Evolutionary conservation across 2,329 filamentous ascomycete genomes (phyloP).

Genomic region (Byssothecium circinans): DNA sequence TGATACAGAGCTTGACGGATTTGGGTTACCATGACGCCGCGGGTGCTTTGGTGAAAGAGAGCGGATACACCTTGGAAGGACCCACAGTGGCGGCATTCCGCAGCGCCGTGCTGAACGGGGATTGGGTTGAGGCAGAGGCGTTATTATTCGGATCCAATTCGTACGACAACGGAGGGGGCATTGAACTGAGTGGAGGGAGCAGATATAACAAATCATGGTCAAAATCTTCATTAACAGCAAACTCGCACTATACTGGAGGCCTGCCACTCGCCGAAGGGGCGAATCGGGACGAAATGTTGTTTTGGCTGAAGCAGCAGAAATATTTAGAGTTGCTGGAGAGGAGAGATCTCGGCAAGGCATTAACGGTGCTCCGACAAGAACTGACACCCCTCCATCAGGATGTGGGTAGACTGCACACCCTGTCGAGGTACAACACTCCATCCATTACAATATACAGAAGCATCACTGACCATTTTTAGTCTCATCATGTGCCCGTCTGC

Average conservation of each 20-base stretch:
- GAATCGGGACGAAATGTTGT: slow-evolving; percentile 78
- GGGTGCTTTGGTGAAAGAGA: slow-evolving; percentile 73
- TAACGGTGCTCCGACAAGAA: slow-evolving; percentile 83
- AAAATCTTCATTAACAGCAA: slow-evolving; percentile 30
- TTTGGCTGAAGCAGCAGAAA: slow-evolving; percentile 89
- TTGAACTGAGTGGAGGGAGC: slow-evolving; percentile 36
- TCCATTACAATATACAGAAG: too few species aligned
- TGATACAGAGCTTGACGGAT: slow-evolving; percentile 88
- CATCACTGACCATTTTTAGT: slow-evolving; percentile 50
- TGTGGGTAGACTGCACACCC: slow-evolving; percentile 72
- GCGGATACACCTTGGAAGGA: slow-evolving; percentile 85
- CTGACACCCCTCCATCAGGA: slow-evolving; percentile 84
- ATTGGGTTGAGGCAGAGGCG: slow-evolving; percentile 83
- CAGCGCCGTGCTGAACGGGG: slow-evolving; percentile 74
- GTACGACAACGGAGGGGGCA: slow-evolving; percentile 50
- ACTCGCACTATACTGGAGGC: slow-evolving; percentile 51
- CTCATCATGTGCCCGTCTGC: slow-evolving; percentile 84
- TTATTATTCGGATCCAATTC: slow-evolving; percentile 64
- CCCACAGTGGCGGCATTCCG: slow-evolving; percentile 84
- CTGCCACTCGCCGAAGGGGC: slow-evolving; percentile 75
- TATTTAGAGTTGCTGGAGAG: slow-evolving; percentile 86
- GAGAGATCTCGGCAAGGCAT: slow-evolving; percentile 70
- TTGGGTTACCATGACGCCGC: slow-evolving; percentile 84
- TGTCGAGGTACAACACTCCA: slow-evolving; percentile 81
- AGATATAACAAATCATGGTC: slow-evolving; percentile 36